These are phyloP conservation scores for Arthrobotrys pseudoclavata DNA, from an alignment of 2,329 filamentous ascomycete genomes.

Conservation along the genomic window DNA sequence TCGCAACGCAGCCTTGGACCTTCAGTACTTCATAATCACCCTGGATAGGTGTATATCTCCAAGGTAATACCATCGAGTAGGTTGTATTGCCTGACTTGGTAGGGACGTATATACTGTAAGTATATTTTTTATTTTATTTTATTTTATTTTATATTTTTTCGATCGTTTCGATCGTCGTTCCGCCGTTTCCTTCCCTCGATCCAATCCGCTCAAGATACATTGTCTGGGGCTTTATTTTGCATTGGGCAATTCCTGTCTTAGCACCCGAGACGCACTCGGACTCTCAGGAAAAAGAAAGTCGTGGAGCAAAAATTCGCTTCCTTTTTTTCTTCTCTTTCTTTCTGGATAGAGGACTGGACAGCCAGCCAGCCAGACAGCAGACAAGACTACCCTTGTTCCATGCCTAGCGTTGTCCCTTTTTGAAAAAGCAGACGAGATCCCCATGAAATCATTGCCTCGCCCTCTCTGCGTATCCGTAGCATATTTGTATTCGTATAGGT, in stretches of 20 bases:
- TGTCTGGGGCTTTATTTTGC: slow-evolving; percentile 1
- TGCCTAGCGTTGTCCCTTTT: slow-evolving; percentile 49
- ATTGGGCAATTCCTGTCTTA: slow-evolving; percentile 60
- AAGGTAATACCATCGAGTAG: neutral
- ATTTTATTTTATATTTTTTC: neutral
- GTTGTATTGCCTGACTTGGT: neutral
- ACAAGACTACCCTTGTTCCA: slow-evolving; percentile 50
- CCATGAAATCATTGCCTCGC: slow-evolving; percentile 42
- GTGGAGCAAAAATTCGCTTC: slow-evolving; percentile 59
- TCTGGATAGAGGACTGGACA: neutral
- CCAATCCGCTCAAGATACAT: neutral
- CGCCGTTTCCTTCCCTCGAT: neutral
- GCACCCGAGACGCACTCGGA: slow-evolving; percentile 55
- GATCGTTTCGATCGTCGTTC: neutral
- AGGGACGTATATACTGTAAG: neutral
- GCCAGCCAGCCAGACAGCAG: slow-evolving; percentile 9
- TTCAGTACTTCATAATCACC: neutral
- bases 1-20: slow-evolving; percentile 6
- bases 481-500: neutral
- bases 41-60: neutral
- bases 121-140: neutral
- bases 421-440: slow-evolving; percentile 41
- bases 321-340: neutral
- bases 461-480: neutral
- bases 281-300: slow-evolving; percentile 42